Percentiles rank a stretch among this genome's conserved stretches.
These are phyloP conservation scores for Bipolaris zeicola DNA, from an alignment of 2,329 filamentous ascomycete genomes.

Conservation along the genomic window DNA sequence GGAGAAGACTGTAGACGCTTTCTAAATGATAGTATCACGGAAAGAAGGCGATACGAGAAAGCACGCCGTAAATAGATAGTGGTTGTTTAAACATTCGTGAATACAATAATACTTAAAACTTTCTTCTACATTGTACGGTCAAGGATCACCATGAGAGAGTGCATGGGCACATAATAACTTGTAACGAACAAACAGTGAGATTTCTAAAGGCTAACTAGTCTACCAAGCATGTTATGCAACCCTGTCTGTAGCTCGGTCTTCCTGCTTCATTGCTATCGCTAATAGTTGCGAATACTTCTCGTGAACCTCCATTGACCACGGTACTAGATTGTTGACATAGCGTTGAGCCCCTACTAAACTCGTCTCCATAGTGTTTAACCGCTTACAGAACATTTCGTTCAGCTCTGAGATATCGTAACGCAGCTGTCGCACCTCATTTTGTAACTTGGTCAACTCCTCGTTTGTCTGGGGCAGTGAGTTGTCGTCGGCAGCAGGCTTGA, in stretches of 20 bases:
- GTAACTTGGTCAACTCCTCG: slow-evolving; percentile 5
- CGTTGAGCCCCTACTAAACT: no score
- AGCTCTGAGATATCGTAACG: slow-evolving; percentile 8
- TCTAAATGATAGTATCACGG: not conserved
- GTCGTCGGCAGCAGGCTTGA: no score
- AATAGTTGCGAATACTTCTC: slow-evolving; percentile 19
- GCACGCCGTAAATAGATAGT: not conserved
- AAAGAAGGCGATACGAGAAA: slow-evolving; percentile 9
- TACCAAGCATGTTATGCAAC: not conserved
- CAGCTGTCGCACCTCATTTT: slow-evolving; percentile 5
- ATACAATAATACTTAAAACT: no score
- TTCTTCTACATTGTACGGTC: no score
- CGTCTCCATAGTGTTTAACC: slow-evolving; percentile 14
- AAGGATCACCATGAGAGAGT: no score
- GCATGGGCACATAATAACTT: no score
- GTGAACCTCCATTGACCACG: slow-evolving; percentile 22
- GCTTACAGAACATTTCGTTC: slow-evolving; percentile 7
- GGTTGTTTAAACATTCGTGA: no score
- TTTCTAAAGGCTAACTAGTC: not conserved
- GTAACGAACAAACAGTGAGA: not conserved
- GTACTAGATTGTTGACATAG: slow-evolving; percentile 6
- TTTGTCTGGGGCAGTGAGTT: slow-evolving; percentile 1
- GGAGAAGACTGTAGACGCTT: slow-evolving; percentile 1
- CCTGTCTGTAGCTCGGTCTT: not conserved
- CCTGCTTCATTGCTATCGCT: slow-evolving; percentile 3